phyloP scores from a whole-genome alignment of 2,329 filamentous ascomycete species.

The Chrysoporthe puriensis region DNA sequence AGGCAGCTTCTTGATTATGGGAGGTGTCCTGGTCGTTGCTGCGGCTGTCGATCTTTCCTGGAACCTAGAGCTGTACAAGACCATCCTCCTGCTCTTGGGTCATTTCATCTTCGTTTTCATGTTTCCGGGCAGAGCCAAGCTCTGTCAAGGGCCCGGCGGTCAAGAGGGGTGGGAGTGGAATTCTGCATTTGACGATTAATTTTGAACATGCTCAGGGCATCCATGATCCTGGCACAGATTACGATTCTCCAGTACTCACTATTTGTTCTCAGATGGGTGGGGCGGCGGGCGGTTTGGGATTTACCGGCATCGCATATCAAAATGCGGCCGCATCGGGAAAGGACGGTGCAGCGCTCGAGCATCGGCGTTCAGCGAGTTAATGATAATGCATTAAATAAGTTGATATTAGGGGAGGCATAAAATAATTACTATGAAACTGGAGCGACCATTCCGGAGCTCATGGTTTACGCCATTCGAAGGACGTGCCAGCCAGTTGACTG shows the following conservation, averaged over 20 bases:
- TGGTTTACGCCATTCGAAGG: neutral
- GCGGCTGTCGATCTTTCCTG: slow-evolving; percentile 66
- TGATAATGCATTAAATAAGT: neutral
- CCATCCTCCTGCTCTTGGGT: slow-evolving; percentile 16
- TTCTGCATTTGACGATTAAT: neutral
- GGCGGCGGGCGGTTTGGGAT: neutral
- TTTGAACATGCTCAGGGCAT: neutral
- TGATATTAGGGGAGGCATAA: neutral
- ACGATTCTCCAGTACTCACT: neutral
- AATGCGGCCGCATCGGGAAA: neutral
- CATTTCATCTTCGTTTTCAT: slow-evolving; percentile 18
- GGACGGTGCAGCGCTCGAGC: neutral
- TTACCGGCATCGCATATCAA: neutral
- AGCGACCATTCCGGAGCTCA: neutral
- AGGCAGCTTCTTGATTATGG: slow-evolving; percentile 65
- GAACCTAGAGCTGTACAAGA: slow-evolving; percentile 21
- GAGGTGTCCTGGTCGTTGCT: slow-evolving; percentile 69
- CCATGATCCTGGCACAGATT: neutral
- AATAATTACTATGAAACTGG: neutral
- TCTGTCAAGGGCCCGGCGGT: slow-evolving; percentile 17
- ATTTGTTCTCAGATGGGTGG: neutral
- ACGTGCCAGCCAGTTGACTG: too few relatives aligned
- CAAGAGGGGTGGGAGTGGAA: slow-evolving; percentile 25
- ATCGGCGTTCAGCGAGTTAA: slow-evolving; percentile 6
- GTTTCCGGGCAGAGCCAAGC: slow-evolving; percentile 11